Conservation (phyloP, 2,329 filamentous ascomycete species). For the Diaporthe vaccinii region DNA sequence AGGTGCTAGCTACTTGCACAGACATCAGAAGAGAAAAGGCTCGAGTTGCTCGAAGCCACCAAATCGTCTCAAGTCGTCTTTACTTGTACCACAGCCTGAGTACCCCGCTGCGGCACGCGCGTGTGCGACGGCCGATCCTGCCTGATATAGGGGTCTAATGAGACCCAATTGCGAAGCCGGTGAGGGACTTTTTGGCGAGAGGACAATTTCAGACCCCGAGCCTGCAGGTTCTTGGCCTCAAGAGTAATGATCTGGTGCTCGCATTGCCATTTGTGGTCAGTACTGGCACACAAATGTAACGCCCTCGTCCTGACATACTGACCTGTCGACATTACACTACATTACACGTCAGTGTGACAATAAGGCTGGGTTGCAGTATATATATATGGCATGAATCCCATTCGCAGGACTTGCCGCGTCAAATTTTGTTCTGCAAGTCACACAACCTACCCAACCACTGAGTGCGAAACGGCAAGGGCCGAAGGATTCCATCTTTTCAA, state of each 20-base stretch:
- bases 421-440: not conserved
- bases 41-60: not conserved
- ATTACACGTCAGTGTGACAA: not conserved
- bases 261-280: not conserved
- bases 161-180: constrained; percentile 6
- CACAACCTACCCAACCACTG: not conserved
- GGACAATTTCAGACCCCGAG: not conserved
- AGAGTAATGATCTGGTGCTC: not conserved
- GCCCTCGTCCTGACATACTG: not conserved
- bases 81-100: not conserved
- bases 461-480: not conserved
- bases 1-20: not conserved
- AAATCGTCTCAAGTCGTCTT: not conserved
- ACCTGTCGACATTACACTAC: not conserved
- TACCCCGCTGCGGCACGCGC: constrained; percentile 7
- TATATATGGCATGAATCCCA: not conserved
- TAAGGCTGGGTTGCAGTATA: not conserved
- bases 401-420: not conserved
- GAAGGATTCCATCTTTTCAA: not conserved
- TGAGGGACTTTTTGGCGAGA: not conserved
- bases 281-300: not conserved
- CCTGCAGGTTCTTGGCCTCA: constrained; percentile 8
- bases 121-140: constrained; percentile 3
- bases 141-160: not conserved
- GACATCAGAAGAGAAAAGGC: not conserved